Evolutionary conservation across 2,329 filamentous ascomycete genomes (phyloP), one percentile per base, ranked within the genome.

Genomic region (Daldinia eschscholtzii): DNA sequence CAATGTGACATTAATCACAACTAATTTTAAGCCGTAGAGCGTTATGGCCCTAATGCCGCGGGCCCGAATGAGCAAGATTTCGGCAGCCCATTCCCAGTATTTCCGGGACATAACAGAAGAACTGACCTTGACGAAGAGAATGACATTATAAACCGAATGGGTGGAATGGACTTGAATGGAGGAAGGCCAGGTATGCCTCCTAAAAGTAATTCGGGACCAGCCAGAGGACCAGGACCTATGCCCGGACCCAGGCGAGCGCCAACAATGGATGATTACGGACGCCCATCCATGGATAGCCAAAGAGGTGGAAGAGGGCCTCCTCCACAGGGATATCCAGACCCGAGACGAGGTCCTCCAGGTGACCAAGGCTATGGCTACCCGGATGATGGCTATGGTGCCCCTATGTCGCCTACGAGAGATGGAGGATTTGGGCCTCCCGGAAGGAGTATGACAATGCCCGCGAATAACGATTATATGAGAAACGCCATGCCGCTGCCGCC

Each of bases 361-460:
- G 74, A 76, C 6, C 77, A 77, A 61, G 78, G 77, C 3, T 81
- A 81, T 65, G 79, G 79, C 3, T 82, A 80, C 70, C 75, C 76
- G 7, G 80, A 83, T 18, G 80, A 82, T 53, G 79, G 78, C 7
- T 79, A 80, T 41, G 76, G 76, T 13, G 76, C 76, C 28, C 76
- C 80, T 18, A 80, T 78, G 58, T 79, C 79, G 41, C 79, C 81
- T 10, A 72, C 71, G 7, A 75, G 76, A 67, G 79, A 82, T 42
- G 80, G 82, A 5, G 80, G 82, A 5, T 88, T 86, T 71, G 86
- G 81, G 0, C 83, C 85, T 1, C 86, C 86, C 7, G 75, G 80
- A n/a, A 82, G 88, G 72, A 90, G 88, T 64, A 87, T 86, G 84
- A 91, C 89, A 4, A 88, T 89, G 86, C 87, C 88, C 1, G 77